Evolutionary conservation across 2,329 filamentous ascomycete species (phyloP), one percentile per base, ranked within the genome.

Genomic region (Sporothrix dimorphospora): DNA sequence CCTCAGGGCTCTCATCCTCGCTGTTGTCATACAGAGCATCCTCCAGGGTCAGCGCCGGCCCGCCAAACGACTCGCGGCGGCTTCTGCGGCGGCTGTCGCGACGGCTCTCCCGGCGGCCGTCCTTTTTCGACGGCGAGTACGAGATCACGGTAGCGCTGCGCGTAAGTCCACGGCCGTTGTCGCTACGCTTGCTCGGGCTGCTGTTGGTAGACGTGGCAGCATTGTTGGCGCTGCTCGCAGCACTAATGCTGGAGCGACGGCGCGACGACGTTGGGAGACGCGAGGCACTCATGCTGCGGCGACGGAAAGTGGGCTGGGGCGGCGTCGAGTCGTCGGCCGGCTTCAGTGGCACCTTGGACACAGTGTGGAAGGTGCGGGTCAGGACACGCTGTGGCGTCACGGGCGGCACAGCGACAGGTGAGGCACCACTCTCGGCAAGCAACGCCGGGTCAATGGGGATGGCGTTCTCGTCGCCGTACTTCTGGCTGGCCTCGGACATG

Each of bases 261-360:
- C 82, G 72, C 82, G 80, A 51, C 3, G 72, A 80, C 77, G 1
- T 63, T 0, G 85, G 82, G 21, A 85, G 79, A 45, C 84, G 83
- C 0, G 86, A 85, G 24, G 81, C 84, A 71, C 85, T 88, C 74
- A 84, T 82, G 75, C 86, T 85, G 42, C 84, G 84, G 75, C 83
- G 84, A 78, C 85, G 87, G 24, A 78, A 72, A 61, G 81, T 75
- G 73, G 84, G 79, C 72, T 82, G 81, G 45, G 86, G 34, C 7
- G 68, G 81, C 70, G 87, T 82, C 77, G 86, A 81, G 78, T 92
- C 81, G 77, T 88, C 91, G 30, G 90, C 89, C 3, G 89, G 84
- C 79, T 93, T 93, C 53, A 94, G 81, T 1, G 92, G 92, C 4
- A 94, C 89, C 81, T 94, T 94, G 34, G 91, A 92, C 0, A 92